Evolutionary conservation across 495 filamentous ascomycete genomes (phyloP), one percentile per base, ranked within the genome.

Genomic region (Darksidea phi): DNA sequence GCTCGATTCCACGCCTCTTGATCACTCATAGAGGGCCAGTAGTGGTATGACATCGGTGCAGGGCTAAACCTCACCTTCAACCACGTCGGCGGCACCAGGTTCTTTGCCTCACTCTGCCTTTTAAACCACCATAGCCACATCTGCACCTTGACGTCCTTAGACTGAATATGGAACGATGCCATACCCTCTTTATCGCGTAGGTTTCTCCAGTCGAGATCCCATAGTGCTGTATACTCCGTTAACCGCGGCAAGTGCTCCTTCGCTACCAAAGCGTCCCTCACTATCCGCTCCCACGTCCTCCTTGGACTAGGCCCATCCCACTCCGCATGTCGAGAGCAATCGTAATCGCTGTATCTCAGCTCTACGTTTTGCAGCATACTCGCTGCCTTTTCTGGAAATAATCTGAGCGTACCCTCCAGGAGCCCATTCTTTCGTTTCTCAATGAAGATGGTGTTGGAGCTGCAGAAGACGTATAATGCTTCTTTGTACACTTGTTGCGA

Each of bases 401-500:
- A 13, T 5, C 50, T 32, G 1, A 61, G 25, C 4, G 18, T 37
- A 25, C n/a, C 38, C 13, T 37, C 15, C 7, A 54, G 38, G 6
- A 4, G 47, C 12, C 24, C 8, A 18, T 38, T 7, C 6, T 6
- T 15, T n/a, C 28, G 41, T 21, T 46, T 41, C 1, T 18, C 12
- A 10, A 64, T 51, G 10, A 12, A 15, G 42, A 64, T 45, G 1
- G 13, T 8, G 20, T 51, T 58, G 25, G n/a, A 7, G 10, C 34
- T 28, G 17, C 23, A 43, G 38, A 64, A 64, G 21, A 52, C 37
- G 7, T 23, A 15, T 3, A 57, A 15, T 3, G 61, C 53, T 54
- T 64, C 61, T 8, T 8, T 2, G 53, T 64, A 54, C 12, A 64
- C 53, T 24, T 53, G 54, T n/a, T 38, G 48, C n/a, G 53, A 57